Conservation (phyloP, 2,329 filamentous ascomycete species). For the Endoconidiophora polonica region DNA sequence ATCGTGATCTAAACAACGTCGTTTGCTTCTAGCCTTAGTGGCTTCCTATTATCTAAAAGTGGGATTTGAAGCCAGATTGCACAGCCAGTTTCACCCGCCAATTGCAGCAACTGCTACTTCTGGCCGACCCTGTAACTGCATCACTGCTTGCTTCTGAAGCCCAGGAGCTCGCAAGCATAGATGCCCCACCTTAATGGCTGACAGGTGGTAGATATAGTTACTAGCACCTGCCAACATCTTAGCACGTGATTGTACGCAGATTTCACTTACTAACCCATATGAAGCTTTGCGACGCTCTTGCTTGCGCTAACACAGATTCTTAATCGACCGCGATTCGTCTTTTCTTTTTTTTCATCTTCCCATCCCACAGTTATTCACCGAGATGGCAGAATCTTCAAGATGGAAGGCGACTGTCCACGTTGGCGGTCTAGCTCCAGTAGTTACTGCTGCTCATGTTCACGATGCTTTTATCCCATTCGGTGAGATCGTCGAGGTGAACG, state of each 20-base stretch:
- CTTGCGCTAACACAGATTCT: neutral
- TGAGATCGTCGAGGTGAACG: constrained; percentile 77
- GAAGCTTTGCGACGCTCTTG: neutral
- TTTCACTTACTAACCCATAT: neutral
- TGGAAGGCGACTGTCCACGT: constrained; percentile 89
- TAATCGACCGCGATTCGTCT: neutral
- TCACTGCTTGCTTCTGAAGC: neutral
- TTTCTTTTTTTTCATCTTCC: neutral
- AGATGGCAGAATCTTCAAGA: constrained; percentile 67
- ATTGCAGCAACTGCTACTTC: neutral
- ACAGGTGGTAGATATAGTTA: neutral
- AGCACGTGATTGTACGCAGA: constrained; percentile 7
- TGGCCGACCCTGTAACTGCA: neutral
- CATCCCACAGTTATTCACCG: neutral
- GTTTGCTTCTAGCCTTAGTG: neutral
- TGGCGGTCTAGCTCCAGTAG: constrained; percentile 66
- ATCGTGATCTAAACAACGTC: neutral
- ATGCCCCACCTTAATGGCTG: neutral
- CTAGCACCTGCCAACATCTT: neutral
- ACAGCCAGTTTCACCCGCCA: constrained; percentile 14
- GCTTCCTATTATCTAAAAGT: constrained; percentile 5
- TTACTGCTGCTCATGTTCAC: constrained; percentile 59
- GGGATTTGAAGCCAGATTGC: constrained; percentile 31
- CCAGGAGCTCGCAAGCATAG: neutral
- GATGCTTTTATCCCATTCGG: constrained; percentile 95